phyloP scores from a whole-genome alignment of 164 flowering plant genomes.

The Macadamia tetraphylla region DNA sequence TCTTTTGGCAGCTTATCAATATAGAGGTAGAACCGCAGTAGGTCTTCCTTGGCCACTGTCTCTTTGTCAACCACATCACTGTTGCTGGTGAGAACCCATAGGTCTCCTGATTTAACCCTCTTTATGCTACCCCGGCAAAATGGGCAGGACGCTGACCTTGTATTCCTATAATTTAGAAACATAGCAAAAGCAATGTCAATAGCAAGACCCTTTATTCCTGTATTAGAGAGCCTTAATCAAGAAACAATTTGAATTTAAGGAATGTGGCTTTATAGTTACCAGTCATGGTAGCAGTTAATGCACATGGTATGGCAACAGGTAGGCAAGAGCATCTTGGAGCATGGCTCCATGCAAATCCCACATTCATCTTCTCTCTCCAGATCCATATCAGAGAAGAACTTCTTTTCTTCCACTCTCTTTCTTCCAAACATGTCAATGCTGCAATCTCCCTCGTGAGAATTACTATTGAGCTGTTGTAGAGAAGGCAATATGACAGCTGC shows the following conservation, averaged over 20 bases:
- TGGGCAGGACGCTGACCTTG: constrained; percentile 87
- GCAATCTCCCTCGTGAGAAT: constrained; percentile 16
- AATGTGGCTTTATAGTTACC: constrained; percentile 35
- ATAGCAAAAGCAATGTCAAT: not conserved
- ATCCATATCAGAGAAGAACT: constrained; percentile 32
- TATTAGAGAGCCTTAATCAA: not conserved
- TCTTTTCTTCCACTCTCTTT: constrained; percentile 38
- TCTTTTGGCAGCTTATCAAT: constrained; percentile 63
- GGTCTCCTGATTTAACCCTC: constrained; percentile 51
- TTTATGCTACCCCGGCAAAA: constrained; percentile 87
- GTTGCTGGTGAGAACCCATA: constrained; percentile 84
- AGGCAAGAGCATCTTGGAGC: constrained; percentile 87
- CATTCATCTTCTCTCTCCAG: constrained; percentile 83
- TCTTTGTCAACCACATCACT: constrained; percentile 69
- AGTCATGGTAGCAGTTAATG: constrained; percentile 84
- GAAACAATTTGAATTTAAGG: not conserved
- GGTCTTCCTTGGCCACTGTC: constrained; percentile 62
- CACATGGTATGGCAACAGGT: constrained; percentile 92
- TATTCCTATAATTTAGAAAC: constrained; percentile 52
- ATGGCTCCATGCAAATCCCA: constrained; percentile 77
- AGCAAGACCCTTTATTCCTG: not conserved
- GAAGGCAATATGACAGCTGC: constrained; percentile 83
- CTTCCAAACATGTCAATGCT: constrained; percentile 20
- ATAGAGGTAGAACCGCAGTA: constrained; percentile 71
- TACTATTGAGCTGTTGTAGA: constrained; percentile 65